Evolutionary conservation across 176 grass and related monocot genomes (phyloP).

Genomic region (Cenchrus fungigraminus): DNA sequence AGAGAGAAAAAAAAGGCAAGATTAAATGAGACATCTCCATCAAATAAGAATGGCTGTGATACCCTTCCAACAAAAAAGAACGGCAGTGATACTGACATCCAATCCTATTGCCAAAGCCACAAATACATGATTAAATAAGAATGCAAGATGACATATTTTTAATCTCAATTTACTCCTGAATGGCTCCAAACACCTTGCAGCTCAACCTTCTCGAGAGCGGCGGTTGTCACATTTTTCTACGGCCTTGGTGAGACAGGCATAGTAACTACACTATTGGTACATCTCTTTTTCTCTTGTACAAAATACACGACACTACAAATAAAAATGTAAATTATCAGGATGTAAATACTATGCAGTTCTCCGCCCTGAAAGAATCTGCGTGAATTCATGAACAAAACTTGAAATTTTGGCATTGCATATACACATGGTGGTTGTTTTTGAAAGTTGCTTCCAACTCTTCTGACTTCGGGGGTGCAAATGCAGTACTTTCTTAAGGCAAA

Average conservation of each 20-base stretch:
- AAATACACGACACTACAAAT: neutral
- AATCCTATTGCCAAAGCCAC: neutral
- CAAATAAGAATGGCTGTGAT: too few species aligned
- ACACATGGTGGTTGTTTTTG: neutral
- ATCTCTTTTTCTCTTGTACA: constrained; percentile 22
- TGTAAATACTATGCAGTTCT: constrained; percentile 1
- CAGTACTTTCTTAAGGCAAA: constrained; percentile 94
- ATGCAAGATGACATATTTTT: neutral
- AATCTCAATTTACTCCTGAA: constrained; percentile 26
- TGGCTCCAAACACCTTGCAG: constrained; percentile 50
- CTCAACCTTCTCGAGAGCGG: constrained; percentile 61
- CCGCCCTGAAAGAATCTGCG: neutral
- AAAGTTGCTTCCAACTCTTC: neutral
- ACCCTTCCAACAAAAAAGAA: neutral
- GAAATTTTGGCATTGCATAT: neutral
- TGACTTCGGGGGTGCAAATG: constrained; percentile 22
- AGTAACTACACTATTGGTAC: constrained; percentile 68
- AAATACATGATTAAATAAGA: neutral
- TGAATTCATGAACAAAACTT: constrained; percentile 3
- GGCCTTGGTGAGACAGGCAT: constrained; percentile 69
- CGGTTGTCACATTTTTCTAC: constrained; percentile 59
- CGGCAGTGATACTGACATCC: neutral
- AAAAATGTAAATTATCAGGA: constrained; percentile 11
- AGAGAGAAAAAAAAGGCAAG: too few species aligned
- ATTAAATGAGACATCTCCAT: too few species aligned